Evolutionary conservation across 2,329 filamentous ascomycete species (phyloP), one percentile per base, ranked within the genome.

Genomic region (Capronia epimyces): DNA sequence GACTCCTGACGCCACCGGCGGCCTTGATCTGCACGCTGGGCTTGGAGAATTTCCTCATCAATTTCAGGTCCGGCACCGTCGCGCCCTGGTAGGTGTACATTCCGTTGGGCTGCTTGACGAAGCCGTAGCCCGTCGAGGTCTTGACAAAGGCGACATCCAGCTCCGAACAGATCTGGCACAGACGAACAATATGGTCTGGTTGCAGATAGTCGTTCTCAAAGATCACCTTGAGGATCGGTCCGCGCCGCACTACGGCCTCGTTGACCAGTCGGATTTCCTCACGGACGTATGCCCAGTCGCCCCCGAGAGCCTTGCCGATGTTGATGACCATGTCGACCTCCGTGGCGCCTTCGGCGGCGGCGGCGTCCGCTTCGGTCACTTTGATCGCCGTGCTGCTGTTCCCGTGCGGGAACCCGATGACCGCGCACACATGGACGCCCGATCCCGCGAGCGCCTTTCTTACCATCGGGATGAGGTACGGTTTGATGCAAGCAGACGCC

Each of bases 241-340:
- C 72, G 5, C 66, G 50, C n/a, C 63, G 60, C 1, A 62, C 60
- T 2, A 81, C 77, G 0, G 68, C 70, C 0, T 70, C 60, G 56
- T 82, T 80, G 54, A 83, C 65, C 24, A 63, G 60, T 1, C 64
- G 60, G 43, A 83, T 77, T 59, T 83, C 79, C 4, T 71, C 62
- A 0, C 63, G 59, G 10, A 82, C 77, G 54, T 81, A 82, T 5
- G 69, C 69, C 78, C 79, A 82, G 24, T 82, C 75, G 0, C 71
- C 73, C 13, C 75, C 67, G 0, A 81, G 71, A 0, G 70, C 79
- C 57, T 82, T 81, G 27, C 79, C 80, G 9, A 82, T 64, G 50
- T 83, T 82, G 55, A 82, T 68, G 1, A 82, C 79, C 75, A 82
- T 77, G 61, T 82, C 80, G 20, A 83, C 74, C 61, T 83, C 79